Percentiles rank a stretch among this genome's conserved stretches.
phyloP scores from a whole-genome alignment of 2,329 filamentous ascomycete species.

The Epichloe baconii region DNA sequence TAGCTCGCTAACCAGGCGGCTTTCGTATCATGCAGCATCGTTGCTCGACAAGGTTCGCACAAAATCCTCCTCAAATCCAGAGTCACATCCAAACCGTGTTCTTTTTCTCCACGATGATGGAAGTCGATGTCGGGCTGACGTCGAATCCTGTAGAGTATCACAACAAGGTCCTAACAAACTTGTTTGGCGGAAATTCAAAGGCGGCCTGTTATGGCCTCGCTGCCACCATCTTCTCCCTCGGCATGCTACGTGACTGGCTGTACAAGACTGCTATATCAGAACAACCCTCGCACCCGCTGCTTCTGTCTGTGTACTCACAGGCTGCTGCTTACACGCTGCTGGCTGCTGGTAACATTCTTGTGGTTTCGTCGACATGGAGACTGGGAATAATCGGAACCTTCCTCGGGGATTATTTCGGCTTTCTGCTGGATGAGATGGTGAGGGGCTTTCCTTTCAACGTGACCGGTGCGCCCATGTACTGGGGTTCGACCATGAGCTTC shows the following conservation, averaged over 20 bases:
- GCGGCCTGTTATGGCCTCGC: conserved; percentile 84
- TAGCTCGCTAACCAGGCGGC: background rate
- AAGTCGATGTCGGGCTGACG: conserved; percentile 8
- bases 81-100: conserved; percentile 5
- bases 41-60: conserved; percentile 60
- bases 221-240: conserved; percentile 78
- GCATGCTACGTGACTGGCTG: conserved; percentile 74
- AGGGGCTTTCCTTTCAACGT: conserved; percentile 95
- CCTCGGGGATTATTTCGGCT: conserved; percentile 96
- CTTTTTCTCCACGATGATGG: conserved; percentile 6
- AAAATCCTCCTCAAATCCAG: background rate
- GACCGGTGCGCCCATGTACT: conserved; percentile 88
- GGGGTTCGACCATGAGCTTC: conserved; percentile 86
- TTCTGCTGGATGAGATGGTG: conserved; percentile 90
- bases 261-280: conserved; percentile 74
- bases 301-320: conserved; percentile 46
- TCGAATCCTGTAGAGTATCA: conserved; percentile 58
- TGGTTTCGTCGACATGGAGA: conserved; percentile 79
- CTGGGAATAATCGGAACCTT: conserved; percentile 94
- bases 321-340: conserved; percentile 61
- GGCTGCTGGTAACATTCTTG: conserved; percentile 65
- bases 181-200: conserved; percentile 67
- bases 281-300: conserved; percentile 61
- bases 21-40: conserved; percentile 42
- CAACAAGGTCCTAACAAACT: conserved; percentile 75